phyloP scores from a whole-genome alignment of 371 early-diverging fungal genomes.

The Funneliformis caledonium region DNA sequence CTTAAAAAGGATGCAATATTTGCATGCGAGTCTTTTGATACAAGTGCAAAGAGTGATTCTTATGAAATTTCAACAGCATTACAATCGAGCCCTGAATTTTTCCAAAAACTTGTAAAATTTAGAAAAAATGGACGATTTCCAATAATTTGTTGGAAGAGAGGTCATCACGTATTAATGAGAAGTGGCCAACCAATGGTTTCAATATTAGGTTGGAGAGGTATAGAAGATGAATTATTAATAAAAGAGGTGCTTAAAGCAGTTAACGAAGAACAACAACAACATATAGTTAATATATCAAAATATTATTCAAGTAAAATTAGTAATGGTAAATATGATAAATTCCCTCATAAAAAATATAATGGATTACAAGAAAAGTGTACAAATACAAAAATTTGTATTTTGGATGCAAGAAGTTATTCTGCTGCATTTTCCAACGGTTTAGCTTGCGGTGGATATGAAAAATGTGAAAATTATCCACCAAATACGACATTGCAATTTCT shows the following conservation, averaged over 20 bases:
- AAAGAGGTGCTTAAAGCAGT: constrained; percentile 34
- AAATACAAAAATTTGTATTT: constrained; percentile 47
- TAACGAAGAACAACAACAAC: constrained; percentile 30
- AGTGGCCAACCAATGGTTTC: constrained; percentile 40
- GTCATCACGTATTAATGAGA: constrained; percentile 40
- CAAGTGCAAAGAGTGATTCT: background rate
- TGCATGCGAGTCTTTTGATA: background rate
- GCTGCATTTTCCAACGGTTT: constrained; percentile 49
- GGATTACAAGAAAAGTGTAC: constrained; percentile 7
- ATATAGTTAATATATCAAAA: too few species aligned
- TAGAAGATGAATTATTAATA: constrained; percentile 39
- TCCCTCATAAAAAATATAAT: background rate
- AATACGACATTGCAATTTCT: constrained; percentile 47
- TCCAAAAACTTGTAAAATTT: constrained; percentile 28
- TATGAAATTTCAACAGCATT: background rate
- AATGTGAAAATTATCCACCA: constrained; percentile 49
- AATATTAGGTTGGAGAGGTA: constrained; percentile 36
- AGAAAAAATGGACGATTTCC: constrained; percentile 40
- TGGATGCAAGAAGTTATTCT: constrained; percentile 49
- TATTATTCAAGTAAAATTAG: background rate
- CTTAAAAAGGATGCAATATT: constrained; percentile 9
- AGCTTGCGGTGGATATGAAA: constrained; percentile 50
- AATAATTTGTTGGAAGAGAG: constrained; percentile 40
- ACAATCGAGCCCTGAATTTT: constrained; percentile 23
- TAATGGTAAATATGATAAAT: background rate